Percentiles rank a stretch among this genome's conserved stretches.
phyloP scores from a whole-genome alignment of 1,284 basidiomycete species.

The Sporisorium graminicola region DNA sequence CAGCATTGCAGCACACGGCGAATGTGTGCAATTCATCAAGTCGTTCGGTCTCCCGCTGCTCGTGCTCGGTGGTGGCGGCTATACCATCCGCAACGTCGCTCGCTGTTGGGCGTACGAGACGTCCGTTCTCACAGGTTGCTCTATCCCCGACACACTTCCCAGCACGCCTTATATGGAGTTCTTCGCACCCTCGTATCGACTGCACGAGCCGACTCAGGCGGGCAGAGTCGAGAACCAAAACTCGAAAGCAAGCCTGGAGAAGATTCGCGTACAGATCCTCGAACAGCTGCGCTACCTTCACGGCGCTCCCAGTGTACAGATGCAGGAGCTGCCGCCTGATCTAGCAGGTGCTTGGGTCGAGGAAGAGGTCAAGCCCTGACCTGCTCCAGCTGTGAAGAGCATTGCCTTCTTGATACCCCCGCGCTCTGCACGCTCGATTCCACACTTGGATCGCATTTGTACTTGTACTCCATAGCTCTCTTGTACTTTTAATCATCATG shows the following conservation, averaged over 20 bases:
- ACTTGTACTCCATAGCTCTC: background rate
- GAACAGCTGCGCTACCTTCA: constrained; percentile 92
- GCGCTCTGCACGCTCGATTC: background rate
- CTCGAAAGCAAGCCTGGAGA: constrained; percentile 78
- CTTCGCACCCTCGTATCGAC: constrained; percentile 90
- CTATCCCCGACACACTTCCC: constrained; percentile 87
- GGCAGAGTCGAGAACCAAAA: constrained; percentile 91
- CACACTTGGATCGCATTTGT: background rate
- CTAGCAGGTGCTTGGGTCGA: constrained; percentile 82
- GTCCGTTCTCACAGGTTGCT: constrained; percentile 79
- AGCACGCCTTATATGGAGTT: constrained; percentile 91
- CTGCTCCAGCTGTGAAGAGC: background rate
- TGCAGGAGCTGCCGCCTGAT: constrained; percentile 96
- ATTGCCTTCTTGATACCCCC: constrained; percentile 11
- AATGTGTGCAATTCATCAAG: constrained; percentile 96
- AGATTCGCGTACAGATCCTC: constrained; percentile 85
- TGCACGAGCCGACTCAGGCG: constrained; percentile 91
- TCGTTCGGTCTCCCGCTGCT: constrained; percentile 90
- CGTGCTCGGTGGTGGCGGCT: constrained; percentile 93
- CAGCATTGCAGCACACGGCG: constrained; percentile 98
- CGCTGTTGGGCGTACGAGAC: constrained; percentile 99
- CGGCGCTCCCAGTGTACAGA: constrained; percentile 93
- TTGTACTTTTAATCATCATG: constrained; percentile 4
- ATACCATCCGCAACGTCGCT: constrained; percentile 89
- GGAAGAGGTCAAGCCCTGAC: constrained; percentile 71